Conservation (phyloP, 176 grass and related monocot genomes). For the Aegilops speltoides region DNA sequence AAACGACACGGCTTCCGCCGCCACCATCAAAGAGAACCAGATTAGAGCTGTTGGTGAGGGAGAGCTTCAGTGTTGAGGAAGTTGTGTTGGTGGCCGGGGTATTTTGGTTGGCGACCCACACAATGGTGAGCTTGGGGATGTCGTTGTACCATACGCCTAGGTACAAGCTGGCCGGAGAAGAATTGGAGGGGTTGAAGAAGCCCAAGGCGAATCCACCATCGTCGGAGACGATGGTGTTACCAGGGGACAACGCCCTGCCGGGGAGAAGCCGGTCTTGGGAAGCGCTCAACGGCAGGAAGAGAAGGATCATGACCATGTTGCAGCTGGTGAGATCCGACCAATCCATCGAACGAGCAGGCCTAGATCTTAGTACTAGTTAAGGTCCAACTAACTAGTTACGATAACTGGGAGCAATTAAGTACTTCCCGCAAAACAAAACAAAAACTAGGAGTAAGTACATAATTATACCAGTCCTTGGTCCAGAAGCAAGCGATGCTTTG, state of each 20-base stretch:
- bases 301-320: neutral
- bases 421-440: no score
- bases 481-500: neutral
- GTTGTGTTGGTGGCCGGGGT: neutral
- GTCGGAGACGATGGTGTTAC: neutral
- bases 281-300: neutral
- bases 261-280: slow-evolving; percentile 9
- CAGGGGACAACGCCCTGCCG: slow-evolving; percentile 3
- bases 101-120: neutral
- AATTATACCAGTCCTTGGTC: no score
- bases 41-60: neutral
- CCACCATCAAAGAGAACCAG: neutral
- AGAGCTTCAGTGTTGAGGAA: neutral
- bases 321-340: neutral
- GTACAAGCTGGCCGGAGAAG: neutral
- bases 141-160: neutral
- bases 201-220: slow-evolving; percentile 21
- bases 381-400: no score
- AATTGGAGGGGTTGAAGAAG: neutral
- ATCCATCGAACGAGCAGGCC: neutral
- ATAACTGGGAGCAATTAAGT: no score
- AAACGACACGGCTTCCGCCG: neutral
- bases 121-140: neutral
- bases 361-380: neutral
- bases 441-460: neutral